A percentile compares a stretch with the other conserved stretches of the same genome.
These are phyloP conservation scores for Coemansia sp. DNA, from an alignment of 192 early-diverging fungal genomes.

Conservation along the genomic window DNA sequence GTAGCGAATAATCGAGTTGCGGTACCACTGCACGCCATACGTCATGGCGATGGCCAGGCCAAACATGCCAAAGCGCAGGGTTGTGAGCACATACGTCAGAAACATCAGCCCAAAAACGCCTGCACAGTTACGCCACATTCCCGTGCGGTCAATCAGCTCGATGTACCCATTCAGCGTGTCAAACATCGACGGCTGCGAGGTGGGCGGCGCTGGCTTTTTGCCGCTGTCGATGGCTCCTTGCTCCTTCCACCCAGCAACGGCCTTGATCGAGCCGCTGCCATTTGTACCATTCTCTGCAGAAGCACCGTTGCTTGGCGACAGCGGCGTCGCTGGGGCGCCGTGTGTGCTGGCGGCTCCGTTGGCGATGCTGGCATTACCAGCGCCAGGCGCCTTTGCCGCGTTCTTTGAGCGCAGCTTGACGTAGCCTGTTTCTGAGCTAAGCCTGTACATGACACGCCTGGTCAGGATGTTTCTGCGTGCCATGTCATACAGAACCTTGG, in stretches of 20 bases:
- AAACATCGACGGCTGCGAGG: slow-evolving; percentile 37
- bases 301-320: neutral
- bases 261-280: slow-evolving; percentile 12
- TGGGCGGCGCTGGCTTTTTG: slow-evolving; percentile 35
- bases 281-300: neutral
- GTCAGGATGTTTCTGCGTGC: slow-evolving; percentile 47
- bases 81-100: slow-evolving; percentile 51
- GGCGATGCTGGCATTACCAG: slow-evolving; percentile 1
- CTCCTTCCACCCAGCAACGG: slow-evolving; percentile 51
- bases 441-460: slow-evolving; percentile 36
- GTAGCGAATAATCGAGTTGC: slow-evolving; percentile 68
- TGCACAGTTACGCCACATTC: slow-evolving; percentile 58
- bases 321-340: neutral
- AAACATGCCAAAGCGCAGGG: slow-evolving; percentile 50
- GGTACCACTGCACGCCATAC: slow-evolving; percentile 67
- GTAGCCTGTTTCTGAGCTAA: slow-evolving; percentile 49
- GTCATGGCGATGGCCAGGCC: slow-evolving; percentile 40
- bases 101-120: slow-evolving; percentile 54
- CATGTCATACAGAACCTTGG: slow-evolving; percentile 51
- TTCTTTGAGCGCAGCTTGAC: slow-evolving; percentile 50
- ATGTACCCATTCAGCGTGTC: slow-evolving; percentile 44
- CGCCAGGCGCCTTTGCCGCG: slow-evolving; percentile 9
- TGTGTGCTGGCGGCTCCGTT: slow-evolving; percentile 4
- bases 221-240: slow-evolving; percentile 52
- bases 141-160: slow-evolving; percentile 52